phyloP scores from a whole-genome alignment of 2,329 filamentous ascomycete genomes.

The Remersonia thermophila region DNA sequence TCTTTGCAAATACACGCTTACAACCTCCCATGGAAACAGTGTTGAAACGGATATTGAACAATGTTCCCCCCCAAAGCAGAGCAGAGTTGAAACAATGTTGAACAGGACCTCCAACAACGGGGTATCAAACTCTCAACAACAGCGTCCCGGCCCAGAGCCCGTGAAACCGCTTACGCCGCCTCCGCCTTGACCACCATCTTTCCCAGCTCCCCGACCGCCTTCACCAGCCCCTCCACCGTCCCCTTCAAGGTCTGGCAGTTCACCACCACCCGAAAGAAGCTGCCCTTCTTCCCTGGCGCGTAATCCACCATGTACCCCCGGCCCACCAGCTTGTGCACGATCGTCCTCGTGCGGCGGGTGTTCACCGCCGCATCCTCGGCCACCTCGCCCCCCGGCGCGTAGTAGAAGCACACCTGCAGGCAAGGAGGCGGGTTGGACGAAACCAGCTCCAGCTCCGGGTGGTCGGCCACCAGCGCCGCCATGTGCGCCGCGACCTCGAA shows the following conservation, averaged over 20 bases:
- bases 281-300: constrained; percentile 42
- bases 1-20: too few relatives aligned
- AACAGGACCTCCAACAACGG: too few relatives aligned
- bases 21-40: too few relatives aligned
- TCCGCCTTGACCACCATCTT: constrained; percentile 19
- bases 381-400: constrained; percentile 46
- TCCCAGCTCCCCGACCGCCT: constrained; percentile 38
- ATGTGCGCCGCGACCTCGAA: constrained; percentile 61
- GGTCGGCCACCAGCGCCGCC: constrained; percentile 42
- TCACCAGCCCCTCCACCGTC: constrained; percentile 42
- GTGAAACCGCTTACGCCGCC: too few relatives aligned
- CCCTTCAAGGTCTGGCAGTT: constrained; percentile 41
- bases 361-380: constrained; percentile 31
- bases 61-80: too few relatives aligned
- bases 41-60: too few relatives aligned
- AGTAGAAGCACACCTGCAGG: constrained; percentile 92
- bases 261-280: constrained; percentile 48
- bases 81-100: too few relatives aligned
- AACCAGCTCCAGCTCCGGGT: constrained; percentile 55
- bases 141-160: too few relatives aligned
- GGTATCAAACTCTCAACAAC: too few relatives aligned
- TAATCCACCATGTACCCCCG: constrained; percentile 51
- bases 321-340: constrained; percentile 35
- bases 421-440: constrained; percentile 71
- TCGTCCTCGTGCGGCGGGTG: constrained; percentile 35